Base-by-base conservation (phyloP, 139 green algal species). In the Axilococcus clingmanii region DNA sequence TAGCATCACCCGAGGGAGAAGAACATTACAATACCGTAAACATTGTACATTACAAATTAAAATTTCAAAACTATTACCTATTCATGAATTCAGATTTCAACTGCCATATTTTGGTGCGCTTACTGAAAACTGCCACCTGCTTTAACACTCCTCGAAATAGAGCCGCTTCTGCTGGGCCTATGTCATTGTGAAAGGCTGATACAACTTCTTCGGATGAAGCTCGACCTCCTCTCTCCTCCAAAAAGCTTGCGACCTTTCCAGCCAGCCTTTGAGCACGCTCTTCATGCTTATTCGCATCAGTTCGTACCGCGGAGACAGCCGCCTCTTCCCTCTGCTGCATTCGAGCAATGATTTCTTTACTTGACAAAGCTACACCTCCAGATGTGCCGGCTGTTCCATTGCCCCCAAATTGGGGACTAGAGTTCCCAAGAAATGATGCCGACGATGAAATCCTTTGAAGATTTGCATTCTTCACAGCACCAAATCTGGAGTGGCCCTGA, bases 111-210 rank as follows among this genome's bases (percentile, higher is more conserved):
- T 80, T 31, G 53, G 61, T 15, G 51, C 63, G 14, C 40, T 57
- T 20, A 48, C 31, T 40, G 52, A 88, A 55, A 29, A 14, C 34
- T 9, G 80, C 81, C 49, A 93, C 72, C 48, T 77, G 65, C 48
- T 79, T 75, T 16, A 94, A 58, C 42, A 82, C 31, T 59, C 83
- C 71, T 40, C 77, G 68, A 57, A 93, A 92, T 48, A 92, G 27
- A 3, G 63, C 54, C 65, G 75, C 64, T 20, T 75, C 47, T 3
- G 48, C n/a, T 17, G 61, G 32, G 8, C 32, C 28, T 45, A 88
- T 56, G 3, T 36, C 12, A 2, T 28, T 47, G 22, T 52, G 41
- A 41, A 91, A 94, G 31, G 69, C 65, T 8, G 41, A 35, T 40
- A 88, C 63, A 50, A 94, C 35, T 19, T 67, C 52, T 16, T 66